A percentile compares a stretch with the other conserved stretches of the same genome.
These are phyloP conservation scores for Breviolum minutum DNA, from an alignment of 73 alveolate species.

Conservation along the genomic window DNA sequence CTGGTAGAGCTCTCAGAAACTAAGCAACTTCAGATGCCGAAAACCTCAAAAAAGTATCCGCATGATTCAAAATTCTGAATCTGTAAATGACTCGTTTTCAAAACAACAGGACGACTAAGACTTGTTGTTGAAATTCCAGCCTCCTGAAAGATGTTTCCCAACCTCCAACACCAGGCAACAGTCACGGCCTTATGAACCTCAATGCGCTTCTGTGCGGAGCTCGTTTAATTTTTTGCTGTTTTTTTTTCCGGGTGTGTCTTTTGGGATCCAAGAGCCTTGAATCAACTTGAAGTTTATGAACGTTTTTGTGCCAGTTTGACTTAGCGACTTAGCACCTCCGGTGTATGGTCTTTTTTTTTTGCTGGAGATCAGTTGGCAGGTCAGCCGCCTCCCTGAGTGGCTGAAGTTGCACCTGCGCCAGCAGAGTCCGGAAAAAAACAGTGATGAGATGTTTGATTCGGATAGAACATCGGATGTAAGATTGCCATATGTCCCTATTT, in stretches of 20 bases:
- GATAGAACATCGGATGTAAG: background rate
- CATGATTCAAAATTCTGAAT: background rate
- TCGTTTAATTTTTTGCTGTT: background rate
- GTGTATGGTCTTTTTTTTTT: too few relatives aligned
- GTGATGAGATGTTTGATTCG: background rate
- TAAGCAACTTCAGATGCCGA: background rate
- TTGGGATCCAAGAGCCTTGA: too few relatives aligned
- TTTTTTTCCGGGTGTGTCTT: background rate
- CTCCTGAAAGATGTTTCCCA: background rate
- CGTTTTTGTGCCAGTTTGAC: too few relatives aligned
- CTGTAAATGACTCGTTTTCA: background rate
- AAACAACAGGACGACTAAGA: background rate
- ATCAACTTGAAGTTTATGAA: too few relatives aligned
- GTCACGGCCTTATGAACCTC: background rate
- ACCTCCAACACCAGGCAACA: background rate
- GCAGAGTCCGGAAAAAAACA: background rate
- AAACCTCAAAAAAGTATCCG: background rate
- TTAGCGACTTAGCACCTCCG: too few relatives aligned
- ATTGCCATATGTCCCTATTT: background rate
- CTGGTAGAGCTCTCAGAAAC: background rate
- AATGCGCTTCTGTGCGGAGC: slow-evolving; percentile 31
- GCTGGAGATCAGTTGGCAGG: background rate
- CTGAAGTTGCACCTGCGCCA: background rate
- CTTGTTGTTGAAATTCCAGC: background rate
- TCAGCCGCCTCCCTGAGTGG: slow-evolving; percentile 22